Percentiles rank a stretch among this genome's conserved stretches.
phyloP scores from a whole-genome alignment of 495 filamentous ascomycete genomes.

The Friedmanniomyces endolithicus region DNA sequence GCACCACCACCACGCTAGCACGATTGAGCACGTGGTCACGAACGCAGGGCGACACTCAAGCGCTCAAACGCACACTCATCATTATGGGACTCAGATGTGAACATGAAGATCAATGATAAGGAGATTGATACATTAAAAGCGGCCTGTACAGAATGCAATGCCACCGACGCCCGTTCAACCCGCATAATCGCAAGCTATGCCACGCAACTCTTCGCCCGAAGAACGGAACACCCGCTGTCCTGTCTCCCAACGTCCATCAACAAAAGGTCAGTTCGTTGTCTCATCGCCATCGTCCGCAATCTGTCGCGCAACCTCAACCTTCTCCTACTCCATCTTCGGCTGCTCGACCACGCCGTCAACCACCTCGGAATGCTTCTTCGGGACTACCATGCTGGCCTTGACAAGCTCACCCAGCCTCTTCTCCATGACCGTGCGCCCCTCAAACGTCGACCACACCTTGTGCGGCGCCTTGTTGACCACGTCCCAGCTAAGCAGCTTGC shows the following conservation, averaged over 20 bases:
- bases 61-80: no score
- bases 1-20: no score
- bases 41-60: no score
- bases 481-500: slow-evolving; percentile 71
- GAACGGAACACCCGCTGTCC: not conserved
- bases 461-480: slow-evolving; percentile 75
- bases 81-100: no score
- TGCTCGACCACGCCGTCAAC: not conserved
- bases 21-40: no score
- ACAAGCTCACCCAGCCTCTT: slow-evolving; percentile 54
- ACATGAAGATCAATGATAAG: no score
- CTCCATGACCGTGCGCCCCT: slow-evolving; percentile 60
- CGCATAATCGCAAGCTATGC: not conserved
- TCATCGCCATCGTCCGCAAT: not conserved
- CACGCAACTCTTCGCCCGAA: not conserved
- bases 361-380: not conserved
- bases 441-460: slow-evolving; percentile 60
- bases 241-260: not conserved
- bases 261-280: not conserved
- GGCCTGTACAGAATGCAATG: not conserved
- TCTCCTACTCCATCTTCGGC: not conserved
- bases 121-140: not conserved
- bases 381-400: slow-evolving; percentile 8
- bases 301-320: not conserved
- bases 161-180: not conserved